Percentiles rank a stretch among this genome's conserved stretches.
These are phyloP conservation scores for Houttuynia cordata DNA, from an alignment of 164 flowering plant genomes.

Conservation along the genomic window DNA sequence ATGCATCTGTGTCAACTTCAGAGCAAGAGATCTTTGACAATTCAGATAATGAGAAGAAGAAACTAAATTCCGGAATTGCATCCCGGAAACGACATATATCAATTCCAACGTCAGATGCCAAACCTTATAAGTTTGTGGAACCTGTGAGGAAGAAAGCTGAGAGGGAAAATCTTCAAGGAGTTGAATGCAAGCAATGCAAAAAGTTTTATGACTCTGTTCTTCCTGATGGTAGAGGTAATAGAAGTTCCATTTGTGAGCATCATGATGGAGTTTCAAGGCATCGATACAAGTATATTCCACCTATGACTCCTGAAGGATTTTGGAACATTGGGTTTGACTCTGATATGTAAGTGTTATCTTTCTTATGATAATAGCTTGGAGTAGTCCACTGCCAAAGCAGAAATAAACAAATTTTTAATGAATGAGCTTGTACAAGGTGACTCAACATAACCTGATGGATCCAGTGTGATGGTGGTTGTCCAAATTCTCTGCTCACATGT, in stretches of 20 bases:
- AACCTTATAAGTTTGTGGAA: conserved; percentile 58
- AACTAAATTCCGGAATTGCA: conserved; percentile 20
- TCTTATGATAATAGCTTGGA: background rate
- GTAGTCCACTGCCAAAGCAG: background rate
- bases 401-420: too few species aligned
- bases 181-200: conserved; percentile 91
- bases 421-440: too few species aligned
- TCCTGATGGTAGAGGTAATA: conserved; percentile 20
- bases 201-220: conserved; percentile 95
- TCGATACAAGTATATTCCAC: conserved; percentile 79
- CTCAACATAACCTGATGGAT: too few species aligned
- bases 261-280: conserved; percentile 94
- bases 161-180: conserved; percentile 68
- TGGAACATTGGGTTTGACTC: conserved; percentile 99
- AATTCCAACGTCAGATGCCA: conserved; percentile 19
- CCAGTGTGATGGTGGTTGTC: too few species aligned
- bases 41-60: conserved; percentile 80
- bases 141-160: conserved; percentile 84
- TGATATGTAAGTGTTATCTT: conserved; percentile 21
- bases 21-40: conserved; percentile 22
- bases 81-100: conserved; percentile 24
- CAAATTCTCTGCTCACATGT: too few species aligned
- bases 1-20: conserved; percentile 21
- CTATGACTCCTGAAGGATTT: conserved; percentile 92
- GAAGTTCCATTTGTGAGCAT: conserved; percentile 56